Conservation (phyloP, 1,284 basidiomycete species). For the Naganishia cerealis region DNA sequence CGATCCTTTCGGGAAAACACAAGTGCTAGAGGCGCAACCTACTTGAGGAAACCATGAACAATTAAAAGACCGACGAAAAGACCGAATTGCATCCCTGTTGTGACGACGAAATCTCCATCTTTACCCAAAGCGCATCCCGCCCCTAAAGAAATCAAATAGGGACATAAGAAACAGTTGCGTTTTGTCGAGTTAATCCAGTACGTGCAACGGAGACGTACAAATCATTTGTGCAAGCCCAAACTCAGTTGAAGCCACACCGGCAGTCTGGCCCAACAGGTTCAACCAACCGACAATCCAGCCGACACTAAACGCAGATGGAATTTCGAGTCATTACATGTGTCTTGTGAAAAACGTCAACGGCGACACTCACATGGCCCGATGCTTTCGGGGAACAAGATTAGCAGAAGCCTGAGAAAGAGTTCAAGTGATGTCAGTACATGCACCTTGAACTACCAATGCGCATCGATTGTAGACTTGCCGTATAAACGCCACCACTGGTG, state of each 20-base stretch:
- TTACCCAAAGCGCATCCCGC: conserved; percentile 43
- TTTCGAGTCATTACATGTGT: background rate
- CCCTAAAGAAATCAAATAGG: conserved; percentile 22
- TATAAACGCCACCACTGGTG: conserved; percentile 49
- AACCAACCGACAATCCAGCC: conserved; percentile 73
- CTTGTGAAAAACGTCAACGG: background rate
- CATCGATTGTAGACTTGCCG: conserved; percentile 21
- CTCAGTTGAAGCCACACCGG: conserved; percentile 61
- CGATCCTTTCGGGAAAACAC: background rate
- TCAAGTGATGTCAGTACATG: background rate
- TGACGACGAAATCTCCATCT: conserved; percentile 47
- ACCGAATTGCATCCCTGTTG: conserved; percentile 69
- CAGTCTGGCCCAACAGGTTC: conserved; percentile 72
- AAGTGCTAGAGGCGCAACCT: conserved; percentile 11
- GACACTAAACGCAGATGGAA: conserved; percentile 38
- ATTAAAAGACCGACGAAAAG: conserved; percentile 70
- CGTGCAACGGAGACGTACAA: conserved; percentile 52
- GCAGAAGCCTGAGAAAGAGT: conserved; percentile 34
- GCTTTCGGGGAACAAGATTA: conserved; percentile 39
- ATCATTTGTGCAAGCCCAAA: conserved; percentile 89
- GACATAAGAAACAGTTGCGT: background rate
- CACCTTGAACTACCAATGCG: background rate
- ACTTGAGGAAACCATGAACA: conserved; percentile 66
- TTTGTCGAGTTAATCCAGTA: background rate
- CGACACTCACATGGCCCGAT: conserved; percentile 42